phyloP scores from a whole-genome alignment of 257 asterid species.

The Cynanchum wilfordii region DNA sequence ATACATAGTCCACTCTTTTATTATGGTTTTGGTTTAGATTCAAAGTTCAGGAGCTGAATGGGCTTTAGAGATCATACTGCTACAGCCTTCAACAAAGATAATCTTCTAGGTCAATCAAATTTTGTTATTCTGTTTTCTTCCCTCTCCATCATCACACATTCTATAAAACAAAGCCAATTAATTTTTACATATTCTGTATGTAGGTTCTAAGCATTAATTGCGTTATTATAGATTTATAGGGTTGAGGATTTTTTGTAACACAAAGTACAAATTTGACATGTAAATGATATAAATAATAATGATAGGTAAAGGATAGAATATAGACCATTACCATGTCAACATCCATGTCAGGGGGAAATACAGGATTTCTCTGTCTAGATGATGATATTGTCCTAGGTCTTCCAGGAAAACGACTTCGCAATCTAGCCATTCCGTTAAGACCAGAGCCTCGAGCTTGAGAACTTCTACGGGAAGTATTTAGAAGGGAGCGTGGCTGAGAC shows the following conservation, averaged over 20 bases:
- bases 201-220: neutral
- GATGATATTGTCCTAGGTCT: slow-evolving; percentile 45
- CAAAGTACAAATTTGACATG: slow-evolving; percentile 3
- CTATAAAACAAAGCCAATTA: too few relatives aligned
- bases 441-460: slow-evolving; percentile 38
- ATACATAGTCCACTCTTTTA: neutral
- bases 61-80: neutral
- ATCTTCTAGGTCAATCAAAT: neutral
- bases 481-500: slow-evolving; percentile 38
- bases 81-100: neutral
- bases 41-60: neutral
- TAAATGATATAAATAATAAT: neutral
- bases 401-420: slow-evolving; percentile 71
- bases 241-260: neutral
- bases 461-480: slow-evolving; percentile 40
- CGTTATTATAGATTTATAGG: neutral
- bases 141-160: neutral
- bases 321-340: slow-evolving; percentile 55
- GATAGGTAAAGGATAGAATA: slow-evolving; percentile 13
- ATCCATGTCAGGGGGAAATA: slow-evolving; percentile 80
- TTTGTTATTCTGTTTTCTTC: neutral
- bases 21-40: neutral
- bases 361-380: slow-evolving; percentile 39
- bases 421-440: slow-evolving; percentile 53
- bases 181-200: neutral